phyloP scores from a whole-genome alignment of 306 rosid species.

The Trifolium fragiferum region DNA sequence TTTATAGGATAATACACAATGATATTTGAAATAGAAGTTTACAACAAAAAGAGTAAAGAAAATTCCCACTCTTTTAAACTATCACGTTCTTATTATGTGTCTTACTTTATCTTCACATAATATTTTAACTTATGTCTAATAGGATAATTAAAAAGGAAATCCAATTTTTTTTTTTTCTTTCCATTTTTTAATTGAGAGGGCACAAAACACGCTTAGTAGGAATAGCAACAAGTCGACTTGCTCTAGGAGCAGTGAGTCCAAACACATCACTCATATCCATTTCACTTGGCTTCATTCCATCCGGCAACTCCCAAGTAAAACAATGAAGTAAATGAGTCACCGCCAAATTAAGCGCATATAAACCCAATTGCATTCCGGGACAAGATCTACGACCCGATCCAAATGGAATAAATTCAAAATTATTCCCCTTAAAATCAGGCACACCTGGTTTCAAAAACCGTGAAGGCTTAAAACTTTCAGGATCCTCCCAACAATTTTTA shows the following conservation, averaged over 20 bases:
- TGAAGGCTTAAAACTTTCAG: constrained; percentile 58
- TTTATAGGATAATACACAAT: background rate
- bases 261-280: constrained; percentile 79
- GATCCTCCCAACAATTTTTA: constrained; percentile 61
- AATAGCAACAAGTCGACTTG: constrained; percentile 76
- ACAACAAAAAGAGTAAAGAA: background rate
- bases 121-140: constrained; percentile 9
- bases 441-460: constrained; percentile 61
- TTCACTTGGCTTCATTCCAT: constrained; percentile 82
- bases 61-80: background rate
- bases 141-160: background rate
- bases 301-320: constrained; percentile 82
- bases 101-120: constrained; percentile 14
- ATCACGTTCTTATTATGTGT: background rate
- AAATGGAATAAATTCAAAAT: constrained; percentile 88
- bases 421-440: constrained; percentile 75
- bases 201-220: constrained; percentile 69
- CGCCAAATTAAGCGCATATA: constrained; percentile 72
- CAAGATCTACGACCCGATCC: constrained; percentile 96
- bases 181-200: constrained; percentile 39
- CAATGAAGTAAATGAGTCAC: constrained; percentile 82
- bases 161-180: constrained; percentile 4
- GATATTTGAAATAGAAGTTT: constrained; percentile 1
- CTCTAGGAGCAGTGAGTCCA: constrained; percentile 91
- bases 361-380: constrained; percentile 91